phyloP scores from a whole-genome alignment of 2,329 filamentous ascomycete species.

The Coniochaeta hoffmannii region DNA sequence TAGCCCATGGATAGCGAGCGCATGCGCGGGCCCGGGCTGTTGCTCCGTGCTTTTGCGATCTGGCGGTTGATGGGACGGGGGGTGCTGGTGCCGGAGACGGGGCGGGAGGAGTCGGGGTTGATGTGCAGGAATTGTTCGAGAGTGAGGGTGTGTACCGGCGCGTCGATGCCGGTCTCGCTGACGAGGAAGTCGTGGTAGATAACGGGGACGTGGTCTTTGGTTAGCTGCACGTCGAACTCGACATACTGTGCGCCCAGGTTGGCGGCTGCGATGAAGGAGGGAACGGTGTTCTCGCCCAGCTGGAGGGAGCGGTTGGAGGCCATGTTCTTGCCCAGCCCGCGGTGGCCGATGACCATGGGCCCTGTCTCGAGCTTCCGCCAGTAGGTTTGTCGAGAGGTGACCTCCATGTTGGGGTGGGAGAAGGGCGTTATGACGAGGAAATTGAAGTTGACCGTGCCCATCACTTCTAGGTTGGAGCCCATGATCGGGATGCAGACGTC shows the following conservation, averaged over 20 bases:
- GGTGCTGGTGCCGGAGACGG: conserved; percentile 28
- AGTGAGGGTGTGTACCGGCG: conserved; percentile 89
- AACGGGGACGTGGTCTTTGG: conserved; percentile 97
- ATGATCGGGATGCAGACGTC: conserved; percentile 90
- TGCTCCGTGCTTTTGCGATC: conserved; percentile 21
- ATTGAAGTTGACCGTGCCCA: conserved; percentile 94
- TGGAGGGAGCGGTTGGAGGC: conserved; percentile 79
- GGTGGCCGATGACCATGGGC: conserved; percentile 71
- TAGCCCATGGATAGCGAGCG: conserved; percentile 51
- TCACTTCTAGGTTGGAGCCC: conserved; percentile 77
- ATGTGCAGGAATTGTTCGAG: conserved; percentile 93
- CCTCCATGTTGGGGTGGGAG: conserved; percentile 84
- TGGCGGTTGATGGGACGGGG: conserved; percentile 18
- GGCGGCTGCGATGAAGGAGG: conserved; percentile 91
- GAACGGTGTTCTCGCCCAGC: conserved; percentile 91
- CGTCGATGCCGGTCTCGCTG: conserved; percentile 94
- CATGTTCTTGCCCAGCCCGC: conserved; percentile 84
- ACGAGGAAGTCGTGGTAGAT: conserved; percentile 99
- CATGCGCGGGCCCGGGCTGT: conserved; percentile 26
- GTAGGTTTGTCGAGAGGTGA: conserved; percentile 86
- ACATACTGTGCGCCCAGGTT: conserved; percentile 78
- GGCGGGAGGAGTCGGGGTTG: conserved; percentile 49
- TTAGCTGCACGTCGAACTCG: conserved; percentile 86
- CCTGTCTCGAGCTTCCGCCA: conserved; percentile 81
- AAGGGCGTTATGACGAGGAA: conserved; percentile 94